Percentiles rank a stretch among this genome's conserved stretches.
Evolutionary conservation across 106 monocot species (phyloP).

Genomic region (Platanthera guangdongensis): DNA sequence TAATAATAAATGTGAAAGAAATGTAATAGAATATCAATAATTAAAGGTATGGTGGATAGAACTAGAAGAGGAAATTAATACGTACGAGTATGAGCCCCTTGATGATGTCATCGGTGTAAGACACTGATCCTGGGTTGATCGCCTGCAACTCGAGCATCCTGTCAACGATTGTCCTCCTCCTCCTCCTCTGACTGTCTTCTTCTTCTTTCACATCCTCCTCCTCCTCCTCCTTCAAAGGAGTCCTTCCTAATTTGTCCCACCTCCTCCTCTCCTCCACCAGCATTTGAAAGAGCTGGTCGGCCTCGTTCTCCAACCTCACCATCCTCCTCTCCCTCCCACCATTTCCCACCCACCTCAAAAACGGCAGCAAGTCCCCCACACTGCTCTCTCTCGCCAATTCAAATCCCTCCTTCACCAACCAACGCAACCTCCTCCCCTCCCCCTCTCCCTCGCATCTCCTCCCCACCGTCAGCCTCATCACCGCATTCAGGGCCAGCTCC

Average conservation of each 20-base stretch:
- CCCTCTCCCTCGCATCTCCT: conserved; percentile 24
- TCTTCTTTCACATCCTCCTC: not conserved
- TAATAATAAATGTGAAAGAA: too few relatives aligned
- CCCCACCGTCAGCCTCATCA: conserved; percentile 28
- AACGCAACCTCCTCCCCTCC: conserved; percentile 15
- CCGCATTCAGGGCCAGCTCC: conserved; percentile 18
- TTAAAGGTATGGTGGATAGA: not conserved
- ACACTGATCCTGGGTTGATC: conserved; percentile 7
- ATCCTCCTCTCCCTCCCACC: conserved; percentile 14
- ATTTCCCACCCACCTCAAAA: conserved; percentile 10
- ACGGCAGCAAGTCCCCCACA: conserved; percentile 27
- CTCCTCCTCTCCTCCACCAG: conserved; percentile 25
- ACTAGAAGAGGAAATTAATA: not conserved
- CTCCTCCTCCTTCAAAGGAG: not conserved
- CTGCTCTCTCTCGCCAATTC: conserved; percentile 4
- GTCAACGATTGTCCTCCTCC: conserved; percentile 18
- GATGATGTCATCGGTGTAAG: conserved; percentile 39
- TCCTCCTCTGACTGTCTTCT: not conserved
- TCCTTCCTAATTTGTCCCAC: not conserved
- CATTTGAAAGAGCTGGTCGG: conserved; percentile 13
- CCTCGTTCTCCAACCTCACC: conserved; percentile 10
- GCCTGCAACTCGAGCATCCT: conserved; percentile 23
- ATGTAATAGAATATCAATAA: too few relatives aligned
- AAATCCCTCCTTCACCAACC: conserved; percentile 13
- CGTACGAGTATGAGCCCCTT: conserved; percentile 33